A percentile compares a stretch with the other conserved stretches of the same genome.
These are phyloP conservation scores for Lipomyces yamanashiensis DNA, from an alignment of 805 yeast species.

Conservation along the genomic window DNA sequence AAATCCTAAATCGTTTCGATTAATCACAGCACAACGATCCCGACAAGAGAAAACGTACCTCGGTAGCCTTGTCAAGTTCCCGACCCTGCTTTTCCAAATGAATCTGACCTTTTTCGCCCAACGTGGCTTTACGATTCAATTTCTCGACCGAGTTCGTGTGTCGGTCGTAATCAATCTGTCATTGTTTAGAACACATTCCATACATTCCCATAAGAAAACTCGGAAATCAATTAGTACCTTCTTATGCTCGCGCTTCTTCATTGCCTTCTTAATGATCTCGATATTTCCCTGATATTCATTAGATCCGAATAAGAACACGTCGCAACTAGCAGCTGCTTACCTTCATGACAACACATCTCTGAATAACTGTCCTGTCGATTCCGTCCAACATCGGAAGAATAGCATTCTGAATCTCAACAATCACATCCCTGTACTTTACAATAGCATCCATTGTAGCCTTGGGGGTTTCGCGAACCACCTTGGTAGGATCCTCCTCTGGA, in stretches of 20 bases:
- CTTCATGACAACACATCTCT: slow-evolving; percentile 37
- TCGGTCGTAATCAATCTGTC: slow-evolving; percentile 45
- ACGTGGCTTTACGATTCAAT: slow-evolving; percentile 38
- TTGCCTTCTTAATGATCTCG: slow-evolving; percentile 42
- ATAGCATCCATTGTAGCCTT: slow-evolving; percentile 40
- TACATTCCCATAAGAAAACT: too few species aligned
- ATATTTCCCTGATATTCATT: slow-evolving; percentile 34
- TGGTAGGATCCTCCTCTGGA: slow-evolving; percentile 41
- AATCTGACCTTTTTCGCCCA: slow-evolving; percentile 42
- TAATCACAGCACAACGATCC: neutral
- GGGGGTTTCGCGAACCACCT: slow-evolving; percentile 43
- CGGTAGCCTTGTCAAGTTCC: slow-evolving; percentile 43
- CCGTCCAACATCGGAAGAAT: slow-evolving; percentile 39
- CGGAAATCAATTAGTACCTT: slow-evolving; percentile 33
- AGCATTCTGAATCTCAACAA: slow-evolving; percentile 37
- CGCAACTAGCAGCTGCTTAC: slow-evolving; percentile 1
- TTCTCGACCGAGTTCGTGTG: slow-evolving; percentile 43
- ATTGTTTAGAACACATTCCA: neutral
- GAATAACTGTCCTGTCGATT: slow-evolving; percentile 37
- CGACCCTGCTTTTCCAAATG: slow-evolving; percentile 40
- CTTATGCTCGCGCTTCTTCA: slow-evolving; percentile 47
- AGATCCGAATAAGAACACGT: neutral
- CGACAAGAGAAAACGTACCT: slow-evolving; percentile 4
- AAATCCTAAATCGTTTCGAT: slow-evolving; percentile 34
- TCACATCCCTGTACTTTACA: slow-evolving; percentile 38